Evolutionary conservation across 371 early-diverging fungal genomes (phyloP), one percentile per base, ranked within the genome.

Genomic region (Actinomucor elegans): DNA sequence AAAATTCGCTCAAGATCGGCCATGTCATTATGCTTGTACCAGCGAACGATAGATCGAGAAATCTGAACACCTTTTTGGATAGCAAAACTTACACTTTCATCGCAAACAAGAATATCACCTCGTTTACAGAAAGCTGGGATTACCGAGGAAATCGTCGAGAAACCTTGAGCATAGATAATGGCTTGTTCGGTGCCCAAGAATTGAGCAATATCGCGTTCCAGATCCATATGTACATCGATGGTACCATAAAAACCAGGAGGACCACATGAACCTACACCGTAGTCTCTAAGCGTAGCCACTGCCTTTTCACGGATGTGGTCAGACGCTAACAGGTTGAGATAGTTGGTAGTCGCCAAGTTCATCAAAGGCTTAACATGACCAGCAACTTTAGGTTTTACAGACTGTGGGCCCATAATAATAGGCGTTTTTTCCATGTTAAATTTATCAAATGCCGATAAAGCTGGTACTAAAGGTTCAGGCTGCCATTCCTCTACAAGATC

Each of bases 221-320:
- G 80, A 43, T 96, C 88, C 81, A 97, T 87, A 66, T 99, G 99
- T 10, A 99, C 91, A 73, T 99, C 99, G 64, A 79, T 75, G 12
- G 99, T 99, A 51, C 99, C 99, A 73, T 99, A 99, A 71, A 99
- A 99, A n/a, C 99, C 99, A 5, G 97, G 92, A 5, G 99, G 99
- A 11, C 94, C 97, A 69, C 99, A 99, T 2, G 99, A 91, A 18
- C 99, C 99, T 27, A 99, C 97, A 49, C 99, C 99, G 71, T 99
- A 99, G 49, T 93, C 89, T 58, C 87, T 86, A 31, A 99, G 85
- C 4, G 93, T 94, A 14, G 82, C 81, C 44, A 94, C 81, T 14
- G 98, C 94, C 60, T 88, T 92, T 45, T 92, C 84, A 73, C 91
- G 90, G 48, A 92, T 84, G 9, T 80, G 66, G 17, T 93, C 90